Evolutionary conservation across 768 basidiomycete genomes (phyloP).

Genomic region (Russula ochroleuca): DNA sequence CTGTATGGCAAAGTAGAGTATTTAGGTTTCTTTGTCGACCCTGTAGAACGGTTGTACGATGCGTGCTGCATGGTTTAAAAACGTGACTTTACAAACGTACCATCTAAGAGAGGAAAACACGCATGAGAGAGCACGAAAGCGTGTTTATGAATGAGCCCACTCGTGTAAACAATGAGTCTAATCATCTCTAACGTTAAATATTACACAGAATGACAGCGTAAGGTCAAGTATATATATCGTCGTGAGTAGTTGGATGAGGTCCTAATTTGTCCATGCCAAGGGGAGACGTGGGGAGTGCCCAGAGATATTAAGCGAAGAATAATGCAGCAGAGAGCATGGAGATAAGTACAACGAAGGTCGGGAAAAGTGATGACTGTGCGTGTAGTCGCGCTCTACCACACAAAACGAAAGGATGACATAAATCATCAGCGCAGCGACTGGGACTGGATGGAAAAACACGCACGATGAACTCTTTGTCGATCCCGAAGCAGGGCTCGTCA

Average conservation of each 20-base stretch:
- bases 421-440: background rate
- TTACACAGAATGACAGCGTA: constrained; percentile 15
- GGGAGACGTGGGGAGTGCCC: background rate
- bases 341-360: background rate
- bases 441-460: background rate
- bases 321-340: constrained; percentile 2
- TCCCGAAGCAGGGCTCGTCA: constrained; percentile 34
- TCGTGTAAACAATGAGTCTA: background rate
- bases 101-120: background rate
- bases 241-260: background rate
- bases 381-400: background rate
- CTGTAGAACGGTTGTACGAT: too few relatives aligned
- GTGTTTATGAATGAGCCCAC: background rate
- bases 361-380: background rate
- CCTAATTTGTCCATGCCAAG: constrained; percentile 11
- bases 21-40: background rate
- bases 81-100: constrained; percentile 3
- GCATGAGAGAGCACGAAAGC: background rate
- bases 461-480: constrained; percentile 25
- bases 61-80: too few relatives aligned
- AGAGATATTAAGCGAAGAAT: constrained; percentile 4
- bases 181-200: constrained; percentile 3
- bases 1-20: constrained; percentile 87
- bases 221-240: constrained; percentile 8
- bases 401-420: background rate